Evolutionary conservation across 169 alveolate genomes (phyloP).

Genomic region (Eimeria praecox): DNA sequence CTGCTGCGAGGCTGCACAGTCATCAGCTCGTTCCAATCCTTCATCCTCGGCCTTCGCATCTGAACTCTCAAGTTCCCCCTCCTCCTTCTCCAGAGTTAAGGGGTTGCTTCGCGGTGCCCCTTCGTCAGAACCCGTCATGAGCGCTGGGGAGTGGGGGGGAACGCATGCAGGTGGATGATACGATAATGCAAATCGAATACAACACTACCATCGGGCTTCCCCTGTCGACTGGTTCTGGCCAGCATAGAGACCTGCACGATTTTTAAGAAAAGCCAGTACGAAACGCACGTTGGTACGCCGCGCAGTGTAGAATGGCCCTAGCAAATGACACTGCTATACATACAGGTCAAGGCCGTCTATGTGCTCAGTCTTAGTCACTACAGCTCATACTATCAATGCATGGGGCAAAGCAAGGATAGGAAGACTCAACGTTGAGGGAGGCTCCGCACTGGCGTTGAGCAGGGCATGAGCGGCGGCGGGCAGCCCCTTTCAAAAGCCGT

Average conservation of each 20-base stretch:
- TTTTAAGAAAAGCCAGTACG: not conserved
- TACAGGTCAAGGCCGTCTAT: not conserved
- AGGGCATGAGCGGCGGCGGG: not conserved
- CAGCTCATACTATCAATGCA: not conserved
- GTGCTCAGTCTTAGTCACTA: not conserved
- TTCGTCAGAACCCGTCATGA: slow-evolving; percentile 62
- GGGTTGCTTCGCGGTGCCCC: not conserved
- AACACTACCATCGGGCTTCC: not conserved
- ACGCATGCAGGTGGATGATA: not conserved
- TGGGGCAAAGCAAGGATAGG: not conserved
- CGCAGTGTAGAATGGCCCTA: not conserved
- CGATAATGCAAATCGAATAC: not conserved
- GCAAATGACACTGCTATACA: not conserved
- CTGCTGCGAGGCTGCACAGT: not conserved
- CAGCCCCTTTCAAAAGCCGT: not conserved
- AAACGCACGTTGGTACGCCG: not conserved
- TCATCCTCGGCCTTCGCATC: not conserved
- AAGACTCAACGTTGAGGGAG: not conserved
- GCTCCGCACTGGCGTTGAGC: not conserved
- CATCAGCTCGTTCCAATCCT: not conserved
- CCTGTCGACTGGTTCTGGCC: not conserved
- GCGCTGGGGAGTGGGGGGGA: not conserved
- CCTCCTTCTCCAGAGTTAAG: not conserved
- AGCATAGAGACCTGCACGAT: not conserved
- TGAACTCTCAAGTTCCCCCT: not conserved